Evolutionary conservation across 2,329 filamentous ascomycete genomes (phyloP), one percentile per base, ranked within the genome.

Genomic region (Orbilia javanica): DNA sequence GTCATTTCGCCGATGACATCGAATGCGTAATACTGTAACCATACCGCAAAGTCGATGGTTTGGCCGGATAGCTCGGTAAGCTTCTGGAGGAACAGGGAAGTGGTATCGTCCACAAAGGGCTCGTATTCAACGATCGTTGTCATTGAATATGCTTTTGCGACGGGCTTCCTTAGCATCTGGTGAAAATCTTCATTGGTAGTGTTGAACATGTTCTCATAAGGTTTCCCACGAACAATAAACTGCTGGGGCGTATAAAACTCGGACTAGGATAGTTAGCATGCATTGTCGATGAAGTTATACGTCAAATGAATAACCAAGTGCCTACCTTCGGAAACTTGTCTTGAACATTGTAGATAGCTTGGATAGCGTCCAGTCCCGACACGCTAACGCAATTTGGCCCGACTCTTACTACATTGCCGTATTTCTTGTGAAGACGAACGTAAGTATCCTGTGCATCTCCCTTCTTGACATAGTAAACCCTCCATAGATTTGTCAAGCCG

Each of bases 201-300:
- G 82, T 90, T 92, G 85, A 95, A 95, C 18, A 96, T 87, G 1
- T 91, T 93, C 36, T 89, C 88, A 0, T 94, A 86, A 1, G 88
- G 87, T 78, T 88, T 87, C 22, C 92, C 92, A 79, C 91, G 89
- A 20, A 90, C 88, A 0, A 93, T 88, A 0, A 91, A 89, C 83
- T 93, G 90, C 82, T 94, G 92, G 2, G 94, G 91, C 0, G 91
- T 88, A 82, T 95, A 95, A 83, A 95, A 95, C 79, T 92, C 90
- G 31, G 91, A 93, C 90, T 93, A 6, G 11, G 15, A 36, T 57
- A 7, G 2, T 36, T 36, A 57, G 52, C n/a, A 15, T 6, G 7
- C 39, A n/a, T 22, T 29, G 25, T 13, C 8, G 10, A 15, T 6
- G 5, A 39, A 39, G 2, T 18, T 46, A 25, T 7, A 6, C 71